A percentile compares a stretch with the other conserved stretches of the same genome.
Conservation (phyloP, 2,329 filamentous ascomycete species). For the Fulvia fulva region DNA sequence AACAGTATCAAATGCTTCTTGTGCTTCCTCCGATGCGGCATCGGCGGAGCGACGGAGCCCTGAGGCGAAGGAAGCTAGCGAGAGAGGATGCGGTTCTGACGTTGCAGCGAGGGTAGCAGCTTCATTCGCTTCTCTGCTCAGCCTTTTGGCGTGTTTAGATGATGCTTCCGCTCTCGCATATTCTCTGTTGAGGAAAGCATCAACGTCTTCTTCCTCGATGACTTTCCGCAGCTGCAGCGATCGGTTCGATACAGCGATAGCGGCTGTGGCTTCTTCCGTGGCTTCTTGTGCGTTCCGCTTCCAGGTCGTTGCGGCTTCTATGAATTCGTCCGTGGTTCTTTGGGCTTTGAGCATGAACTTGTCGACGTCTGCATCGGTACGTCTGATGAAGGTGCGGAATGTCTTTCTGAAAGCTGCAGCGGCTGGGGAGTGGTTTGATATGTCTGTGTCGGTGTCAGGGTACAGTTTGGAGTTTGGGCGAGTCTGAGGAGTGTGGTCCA, state of each 20-base stretch:
- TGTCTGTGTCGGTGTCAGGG: background rate
- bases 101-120: background rate
- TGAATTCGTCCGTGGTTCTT: background rate
- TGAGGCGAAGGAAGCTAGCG: background rate
- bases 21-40: background rate
- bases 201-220: background rate
- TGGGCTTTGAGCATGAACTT: background rate
- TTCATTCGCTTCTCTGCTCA: background rate
- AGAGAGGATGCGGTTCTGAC: background rate
- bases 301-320: background rate
- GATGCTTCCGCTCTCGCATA: background rate
- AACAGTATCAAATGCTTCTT: background rate
- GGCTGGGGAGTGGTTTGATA: background rate
- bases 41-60: background rate
- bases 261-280: background rate
- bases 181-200: background rate
- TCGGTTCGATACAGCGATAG: background rate
- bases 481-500: background rate
- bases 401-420: background rate
- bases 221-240: background rate
- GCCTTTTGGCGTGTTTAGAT: background rate
- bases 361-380: background rate
- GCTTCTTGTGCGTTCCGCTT: background rate
- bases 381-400: background rate
- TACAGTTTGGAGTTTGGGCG: background rate